phyloP scores from a whole-genome alignment of 2,329 filamentous ascomycete species.

The Aspergillus luchuensis region DNA sequence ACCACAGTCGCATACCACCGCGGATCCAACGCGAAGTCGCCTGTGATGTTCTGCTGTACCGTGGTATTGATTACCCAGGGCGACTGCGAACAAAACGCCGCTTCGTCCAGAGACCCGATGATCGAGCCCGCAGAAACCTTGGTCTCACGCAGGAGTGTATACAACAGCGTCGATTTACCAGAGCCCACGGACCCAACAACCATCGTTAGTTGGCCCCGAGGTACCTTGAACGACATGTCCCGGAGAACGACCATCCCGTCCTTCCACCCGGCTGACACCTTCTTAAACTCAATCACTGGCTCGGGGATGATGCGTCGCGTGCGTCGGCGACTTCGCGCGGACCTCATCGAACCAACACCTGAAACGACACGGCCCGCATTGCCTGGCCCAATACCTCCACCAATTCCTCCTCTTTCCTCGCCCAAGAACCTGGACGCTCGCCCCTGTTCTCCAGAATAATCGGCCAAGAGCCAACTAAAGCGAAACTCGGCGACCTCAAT shows the following conservation, averaged over 20 bases:
- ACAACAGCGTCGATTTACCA: constrained; percentile 22
- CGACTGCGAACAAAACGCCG: constrained; percentile 17
- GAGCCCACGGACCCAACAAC: constrained; percentile 30
- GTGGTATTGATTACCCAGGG: constrained; percentile 20
- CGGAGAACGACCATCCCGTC: not conserved
- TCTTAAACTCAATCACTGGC: not conserved
- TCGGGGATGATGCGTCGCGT: not conserved
- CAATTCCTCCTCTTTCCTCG: no score
- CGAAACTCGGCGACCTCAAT: not conserved
- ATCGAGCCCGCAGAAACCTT: constrained; percentile 5
- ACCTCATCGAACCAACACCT: not conserved
- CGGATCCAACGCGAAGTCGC: constrained; percentile 17
- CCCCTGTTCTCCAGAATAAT: not conserved
- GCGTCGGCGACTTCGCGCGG: not conserved
- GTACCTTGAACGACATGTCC: not conserved
- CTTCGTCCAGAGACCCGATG: not conserved
- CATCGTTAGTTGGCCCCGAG: constrained; percentile 17
- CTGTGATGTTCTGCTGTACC: constrained; percentile 26
- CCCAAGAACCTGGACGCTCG: not conserved
- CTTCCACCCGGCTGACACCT: not conserved
- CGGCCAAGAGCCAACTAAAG: not conserved
- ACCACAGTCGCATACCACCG: constrained; percentile 29
- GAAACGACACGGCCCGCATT: not conserved
- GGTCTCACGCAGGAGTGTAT: constrained; percentile 21
- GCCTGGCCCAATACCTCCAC: no score